Evolutionary conservation across 2,329 filamentous ascomycete species (phyloP).

Genomic region (Madurella mycetomatis): DNA sequence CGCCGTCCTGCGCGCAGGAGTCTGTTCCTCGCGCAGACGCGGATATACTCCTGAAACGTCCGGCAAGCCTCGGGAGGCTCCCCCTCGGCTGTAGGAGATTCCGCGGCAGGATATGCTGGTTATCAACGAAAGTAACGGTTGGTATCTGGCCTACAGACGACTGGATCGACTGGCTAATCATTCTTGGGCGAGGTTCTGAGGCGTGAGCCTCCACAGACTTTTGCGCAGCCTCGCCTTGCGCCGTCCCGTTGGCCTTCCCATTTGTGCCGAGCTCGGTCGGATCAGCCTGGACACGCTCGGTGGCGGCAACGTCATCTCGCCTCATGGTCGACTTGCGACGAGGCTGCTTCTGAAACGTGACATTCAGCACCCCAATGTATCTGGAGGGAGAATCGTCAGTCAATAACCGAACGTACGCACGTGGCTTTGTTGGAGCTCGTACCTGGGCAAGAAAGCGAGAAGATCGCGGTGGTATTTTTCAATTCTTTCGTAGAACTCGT

Average conservation of each 20-base stretch:
- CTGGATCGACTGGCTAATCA: conserved; percentile 72
- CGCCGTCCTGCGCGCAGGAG: conserved; percentile 15
- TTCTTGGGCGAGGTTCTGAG: conserved; percentile 35
- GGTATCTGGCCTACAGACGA: conserved; percentile 63
- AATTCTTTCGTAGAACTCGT: conserved; percentile 97
- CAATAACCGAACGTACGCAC: not conserved
- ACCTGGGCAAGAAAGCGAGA: conserved; percentile 85
- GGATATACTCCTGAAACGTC: conserved; percentile 36
- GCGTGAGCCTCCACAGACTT: conserved; percentile 19
- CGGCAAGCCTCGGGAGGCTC: conserved; percentile 24
- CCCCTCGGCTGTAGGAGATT: conserved; percentile 66
- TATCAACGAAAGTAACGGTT: conserved; percentile 90
- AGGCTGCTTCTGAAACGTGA: conserved; percentile 82
- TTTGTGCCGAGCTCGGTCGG: conserved; percentile 25
- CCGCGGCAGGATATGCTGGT: conserved; percentile 85
- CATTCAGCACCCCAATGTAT: conserved; percentile 95
- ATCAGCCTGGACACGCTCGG: conserved; percentile 36
- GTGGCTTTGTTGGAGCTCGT: conserved; percentile 26
- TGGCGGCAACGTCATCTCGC: conserved; percentile 41
- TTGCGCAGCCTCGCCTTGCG: conserved; percentile 17
- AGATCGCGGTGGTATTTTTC: conserved; percentile 87
- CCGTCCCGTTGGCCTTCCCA: conserved; percentile 20
- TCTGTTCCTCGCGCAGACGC: conserved; percentile 25
- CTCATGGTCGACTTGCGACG: conserved; percentile 58
- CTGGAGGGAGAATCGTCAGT: conserved; percentile 41